Evolutionary conservation across 441 rosid genomes (phyloP), one percentile per base, ranked within the genome.

Genomic region (Hura crepitans): DNA sequence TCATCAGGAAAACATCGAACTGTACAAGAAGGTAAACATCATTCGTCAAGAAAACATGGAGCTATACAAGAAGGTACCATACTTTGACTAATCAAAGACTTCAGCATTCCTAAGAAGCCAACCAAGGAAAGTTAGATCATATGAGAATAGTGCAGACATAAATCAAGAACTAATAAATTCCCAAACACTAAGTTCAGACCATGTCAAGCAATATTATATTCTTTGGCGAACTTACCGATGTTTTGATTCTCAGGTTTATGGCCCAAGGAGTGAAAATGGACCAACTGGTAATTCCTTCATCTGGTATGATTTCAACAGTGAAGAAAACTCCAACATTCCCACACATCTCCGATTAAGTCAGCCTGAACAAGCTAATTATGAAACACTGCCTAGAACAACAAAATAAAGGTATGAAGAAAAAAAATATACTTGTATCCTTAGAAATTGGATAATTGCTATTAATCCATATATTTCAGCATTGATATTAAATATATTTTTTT

Each of bases 1-100:
- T 64, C 84, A 83, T 73, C 87, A 83, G 45, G 92, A 87, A 83
- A 89, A 87, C 69, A 47, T 81, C 23, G 84, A 85, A 67, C 81
- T 89, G n/a, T 74, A 67, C 71, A 85, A 77, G 77, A 84, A 85
- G 85, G 81, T 80, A 74, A 76, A 73, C 83, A 76, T 78, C 4
- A 43, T 75, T 58, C 74, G 62, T 35, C 77, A 81, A 69, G 89
- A 85, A 75, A 82, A 85, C 55, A 64, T 82, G 63, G 78, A 79
- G 65, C 47, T 85, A 49, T 30, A 80, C 47, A 65, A 77, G 75
- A 81, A 83, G 89, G 88, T 87, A 79, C 33, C 5, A 13, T 67
- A 7, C 30, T 35, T 70, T 66, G 12, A 27, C 50, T n/a, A 49
- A 30, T 35, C 12, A 25, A 7, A 54, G 7, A 65, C 6, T 62